Conservation (phyloP, 2,329 filamentous ascomycete species). For the Colletotrichum sp. region DNA sequence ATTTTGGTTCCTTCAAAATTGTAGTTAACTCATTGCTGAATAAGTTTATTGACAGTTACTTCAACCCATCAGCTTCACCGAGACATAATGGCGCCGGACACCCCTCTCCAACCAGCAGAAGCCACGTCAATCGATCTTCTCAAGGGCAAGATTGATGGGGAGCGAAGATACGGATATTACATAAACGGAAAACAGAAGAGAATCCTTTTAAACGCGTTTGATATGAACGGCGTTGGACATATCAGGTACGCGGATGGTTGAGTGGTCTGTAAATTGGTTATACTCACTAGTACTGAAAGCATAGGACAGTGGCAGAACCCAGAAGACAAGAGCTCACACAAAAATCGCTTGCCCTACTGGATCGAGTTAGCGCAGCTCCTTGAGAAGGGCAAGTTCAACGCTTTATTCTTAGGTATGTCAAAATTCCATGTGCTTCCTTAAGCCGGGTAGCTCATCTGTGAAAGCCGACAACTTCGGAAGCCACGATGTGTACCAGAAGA, state of each 20-base stretch:
- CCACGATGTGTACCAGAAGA: conserved; percentile 46
- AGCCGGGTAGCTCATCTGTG: neutral
- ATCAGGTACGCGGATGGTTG: neutral
- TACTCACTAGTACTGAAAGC: neutral
- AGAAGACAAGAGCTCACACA: neutral
- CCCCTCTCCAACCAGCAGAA: neutral
- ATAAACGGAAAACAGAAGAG: neutral
- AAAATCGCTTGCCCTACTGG: conserved; percentile 10
- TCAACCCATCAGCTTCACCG: neutral
- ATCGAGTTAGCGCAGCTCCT: conserved; percentile 16
- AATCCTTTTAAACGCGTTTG: neutral
- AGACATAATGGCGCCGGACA: neutral
- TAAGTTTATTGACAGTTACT: neutral
- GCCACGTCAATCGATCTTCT: neutral
- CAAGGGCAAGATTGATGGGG: neutral
- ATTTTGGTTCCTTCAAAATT: neutral
- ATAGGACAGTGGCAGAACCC: neutral
- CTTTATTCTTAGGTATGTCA: conserved; percentile 5
- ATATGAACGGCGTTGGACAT: neutral
- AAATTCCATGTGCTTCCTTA: neutral
- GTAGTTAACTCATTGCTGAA: neutral
- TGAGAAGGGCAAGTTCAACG: conserved; percentile 16
- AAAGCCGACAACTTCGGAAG: conserved; percentile 38
- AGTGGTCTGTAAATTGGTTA: neutral
- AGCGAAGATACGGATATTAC: neutral